Evolutionary conservation across 2,329 filamentous ascomycete species (phyloP).

Genomic region (Paraconiothyrium brasiliense): DNA sequence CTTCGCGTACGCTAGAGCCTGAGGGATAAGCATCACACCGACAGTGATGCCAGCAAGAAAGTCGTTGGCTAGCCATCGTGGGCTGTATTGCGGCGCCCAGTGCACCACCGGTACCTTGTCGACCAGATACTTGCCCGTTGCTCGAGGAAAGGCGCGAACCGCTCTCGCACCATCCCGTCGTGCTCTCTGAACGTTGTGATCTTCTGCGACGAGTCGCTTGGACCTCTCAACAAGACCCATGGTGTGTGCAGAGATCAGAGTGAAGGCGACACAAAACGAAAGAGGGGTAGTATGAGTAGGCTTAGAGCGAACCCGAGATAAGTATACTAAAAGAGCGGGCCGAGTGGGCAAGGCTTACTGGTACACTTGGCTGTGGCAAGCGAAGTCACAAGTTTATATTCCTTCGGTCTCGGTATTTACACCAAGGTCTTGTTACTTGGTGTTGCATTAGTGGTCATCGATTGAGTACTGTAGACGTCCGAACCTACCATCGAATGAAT

Average conservation of each 20-base stretch:
- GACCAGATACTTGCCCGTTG: slow-evolving; percentile 63
- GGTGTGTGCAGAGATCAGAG: slow-evolving; percentile 11
- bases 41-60: slow-evolving; percentile 72
- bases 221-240: slow-evolving; percentile 37
- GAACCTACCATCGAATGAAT: slow-evolving; percentile 7
- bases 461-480: neutral
- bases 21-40: slow-evolving; percentile 84
- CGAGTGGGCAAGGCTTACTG: slow-evolving; percentile 2
- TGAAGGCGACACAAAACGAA: slow-evolving; percentile 7
- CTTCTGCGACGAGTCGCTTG: slow-evolving; percentile 32
- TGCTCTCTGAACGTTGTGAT: slow-evolving; percentile 40
- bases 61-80: slow-evolving; percentile 69
- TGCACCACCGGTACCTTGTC: slow-evolving; percentile 70
- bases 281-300: slow-evolving; percentile 6
- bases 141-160: slow-evolving; percentile 59
- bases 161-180: slow-evolving; percentile 44
- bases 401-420: neutral
- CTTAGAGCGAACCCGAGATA: neutral
- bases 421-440: neutral
- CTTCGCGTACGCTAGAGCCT: slow-evolving; percentile 97
- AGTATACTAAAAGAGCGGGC: slow-evolving; percentile 12
- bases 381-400: slow-evolving; percentile 1
- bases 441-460: slow-evolving; percentile 5
- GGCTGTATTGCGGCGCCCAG: slow-evolving; percentile 71
- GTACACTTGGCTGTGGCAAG: neutral